phyloP scores from a whole-genome alignment of 306 rosid species.

The Abrus pulchellus region DNA sequence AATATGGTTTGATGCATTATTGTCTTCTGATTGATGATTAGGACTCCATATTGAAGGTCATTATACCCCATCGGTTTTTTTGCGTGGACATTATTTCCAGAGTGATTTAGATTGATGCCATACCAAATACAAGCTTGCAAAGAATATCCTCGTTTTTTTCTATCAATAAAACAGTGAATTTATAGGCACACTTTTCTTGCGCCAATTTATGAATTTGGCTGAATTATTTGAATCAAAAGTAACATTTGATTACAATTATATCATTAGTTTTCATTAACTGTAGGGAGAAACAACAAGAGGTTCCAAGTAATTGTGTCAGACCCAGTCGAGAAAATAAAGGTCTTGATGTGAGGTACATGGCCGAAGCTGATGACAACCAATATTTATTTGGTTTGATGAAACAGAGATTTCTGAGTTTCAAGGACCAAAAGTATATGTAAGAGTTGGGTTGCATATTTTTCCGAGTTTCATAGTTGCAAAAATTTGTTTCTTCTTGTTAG shows the following conservation, averaged over 20 bases:
- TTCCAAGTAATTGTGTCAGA: constrained; percentile 35
- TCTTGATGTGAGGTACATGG: constrained; percentile 41
- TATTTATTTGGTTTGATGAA: constrained; percentile 72
- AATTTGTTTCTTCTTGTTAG: constrained; percentile 2
- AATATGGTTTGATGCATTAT: too few relatives aligned
- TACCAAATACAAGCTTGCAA: neutral
- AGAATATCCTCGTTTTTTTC: too few relatives aligned
- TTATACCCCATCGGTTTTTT: too few relatives aligned
- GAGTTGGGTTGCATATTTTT: constrained; percentile 43
- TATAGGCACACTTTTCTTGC: neutral
- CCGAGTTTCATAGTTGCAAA: neutral
- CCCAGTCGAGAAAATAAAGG: constrained; percentile 38
- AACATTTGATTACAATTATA: constrained; percentile 3
- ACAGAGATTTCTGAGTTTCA: constrained; percentile 76
- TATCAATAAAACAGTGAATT: neutral
- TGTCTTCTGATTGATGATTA: too few relatives aligned
- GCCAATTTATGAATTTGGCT: neutral
- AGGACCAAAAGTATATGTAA: constrained; percentile 75
- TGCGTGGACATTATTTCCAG: neutral
- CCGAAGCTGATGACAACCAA: constrained; percentile 47
- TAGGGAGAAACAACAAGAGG: constrained; percentile 57
- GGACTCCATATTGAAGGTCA: too few relatives aligned
- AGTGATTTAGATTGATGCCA: neutral
- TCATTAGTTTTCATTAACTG: constrained; percentile 4
- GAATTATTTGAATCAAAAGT: constrained; percentile 11